Conservation (phyloP, 768 basidiomycete genomes). For the Serendipita sp. region DNA sequence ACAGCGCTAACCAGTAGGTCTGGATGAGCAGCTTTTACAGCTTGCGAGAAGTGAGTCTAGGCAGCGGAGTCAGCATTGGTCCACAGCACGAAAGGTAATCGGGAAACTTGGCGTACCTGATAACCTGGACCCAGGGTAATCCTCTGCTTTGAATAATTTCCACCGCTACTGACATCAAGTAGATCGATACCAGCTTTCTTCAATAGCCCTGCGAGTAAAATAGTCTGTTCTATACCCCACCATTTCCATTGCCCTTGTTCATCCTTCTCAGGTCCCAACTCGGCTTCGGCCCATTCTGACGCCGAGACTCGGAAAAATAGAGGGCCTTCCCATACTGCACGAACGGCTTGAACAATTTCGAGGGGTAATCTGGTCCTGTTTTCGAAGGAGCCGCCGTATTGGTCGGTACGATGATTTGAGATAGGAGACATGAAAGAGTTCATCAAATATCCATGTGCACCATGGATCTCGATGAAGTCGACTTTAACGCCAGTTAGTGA, state of each 20-base stretch:
- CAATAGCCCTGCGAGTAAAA: constrained; percentile 37
- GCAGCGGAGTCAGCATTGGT: constrained; percentile 19
- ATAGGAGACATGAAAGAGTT: constrained; percentile 57
- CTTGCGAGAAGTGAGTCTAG: constrained; percentile 54
- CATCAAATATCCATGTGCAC: constrained; percentile 56
- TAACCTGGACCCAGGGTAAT: constrained; percentile 42
- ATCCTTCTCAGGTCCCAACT: constrained; percentile 35
- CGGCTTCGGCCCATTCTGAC: constrained; percentile 49
- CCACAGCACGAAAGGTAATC: not conserved
- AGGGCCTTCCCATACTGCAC: constrained; percentile 49
- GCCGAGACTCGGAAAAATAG: constrained; percentile 60
- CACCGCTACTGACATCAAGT: constrained; percentile 56
- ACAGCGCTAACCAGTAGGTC: constrained; percentile 44
- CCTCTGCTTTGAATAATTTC: constrained; percentile 45
- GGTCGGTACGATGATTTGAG: constrained; percentile 54
- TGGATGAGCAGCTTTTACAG: constrained; percentile 44
- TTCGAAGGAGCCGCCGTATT: constrained; percentile 55
- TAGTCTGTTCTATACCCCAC: constrained; percentile 71
- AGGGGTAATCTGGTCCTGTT: constrained; percentile 59
- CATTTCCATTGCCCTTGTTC: constrained; percentile 39
- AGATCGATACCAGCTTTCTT: constrained; percentile 53
- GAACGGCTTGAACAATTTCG: constrained; percentile 35
- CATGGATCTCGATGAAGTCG: constrained; percentile 59
- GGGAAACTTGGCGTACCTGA: constrained; percentile 29
- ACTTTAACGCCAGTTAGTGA: constrained; percentile 22